phyloP scores from a whole-genome alignment of 345 rosid genomes.

The Eucalyptus sp. region DNA sequence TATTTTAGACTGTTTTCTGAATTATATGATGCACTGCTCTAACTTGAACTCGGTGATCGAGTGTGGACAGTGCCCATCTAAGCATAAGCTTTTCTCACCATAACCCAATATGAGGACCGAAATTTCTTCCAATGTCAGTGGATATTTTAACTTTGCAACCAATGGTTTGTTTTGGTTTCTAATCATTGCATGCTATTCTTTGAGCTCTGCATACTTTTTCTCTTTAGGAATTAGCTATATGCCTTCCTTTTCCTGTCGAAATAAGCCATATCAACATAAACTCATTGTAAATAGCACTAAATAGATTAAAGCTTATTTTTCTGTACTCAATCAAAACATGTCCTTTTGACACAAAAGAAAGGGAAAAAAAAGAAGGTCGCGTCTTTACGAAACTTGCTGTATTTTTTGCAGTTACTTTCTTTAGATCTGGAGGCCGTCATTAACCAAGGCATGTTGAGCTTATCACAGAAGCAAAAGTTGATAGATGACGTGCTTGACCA shows the following conservation, averaged over 20 bases:
- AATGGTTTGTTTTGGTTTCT: not conserved
- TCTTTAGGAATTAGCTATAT: not conserved
- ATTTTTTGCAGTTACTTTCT: constrained; percentile 31
- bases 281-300: not conserved
- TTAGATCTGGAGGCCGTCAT: constrained; percentile 40
- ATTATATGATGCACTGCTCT: not conserved
- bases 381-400: not conserved
- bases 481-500: constrained; percentile 34
- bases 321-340: not conserved
- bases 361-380: not conserved
- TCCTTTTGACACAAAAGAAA: not conserved
- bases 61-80: not conserved
- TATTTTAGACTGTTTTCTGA: not conserved
- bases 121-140: not conserved
- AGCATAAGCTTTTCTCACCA: not conserved
- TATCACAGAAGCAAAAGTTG: constrained; percentile 32
- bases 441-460: constrained; percentile 38
- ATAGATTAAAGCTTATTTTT: not conserved
- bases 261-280: not conserved
- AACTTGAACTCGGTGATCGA: not conserved
- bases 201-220: not conserved
- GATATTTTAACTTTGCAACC: not conserved
- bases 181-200: not conserved
- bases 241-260: not conserved
- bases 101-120: not conserved